phyloP scores from a whole-genome alignment of 2,329 filamentous ascomycete genomes.

The Blastomyces gilchristii region DNA sequence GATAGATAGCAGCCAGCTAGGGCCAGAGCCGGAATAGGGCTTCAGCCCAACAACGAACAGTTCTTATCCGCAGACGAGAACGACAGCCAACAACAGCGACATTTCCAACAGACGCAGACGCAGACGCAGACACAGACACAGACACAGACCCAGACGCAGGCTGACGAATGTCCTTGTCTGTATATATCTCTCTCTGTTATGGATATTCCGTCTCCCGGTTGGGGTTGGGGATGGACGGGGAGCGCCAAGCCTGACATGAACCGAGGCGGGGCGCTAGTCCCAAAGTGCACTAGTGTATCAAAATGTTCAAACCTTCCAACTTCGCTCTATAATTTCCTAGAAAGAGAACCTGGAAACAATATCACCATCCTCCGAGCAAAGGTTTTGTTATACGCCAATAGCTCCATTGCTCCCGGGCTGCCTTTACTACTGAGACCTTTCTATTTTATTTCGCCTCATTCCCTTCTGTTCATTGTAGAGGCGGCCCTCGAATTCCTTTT shows the following conservation, averaged over 20 bases:
- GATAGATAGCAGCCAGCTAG: background rate
- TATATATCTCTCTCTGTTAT: background rate
- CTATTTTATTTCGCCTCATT: background rate
- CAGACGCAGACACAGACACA: background rate
- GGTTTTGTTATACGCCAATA: background rate
- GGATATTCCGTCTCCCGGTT: background rate
- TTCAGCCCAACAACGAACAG: background rate
- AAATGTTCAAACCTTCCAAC: conserved; percentile 3
- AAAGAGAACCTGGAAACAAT: background rate
- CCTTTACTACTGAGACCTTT: background rate
- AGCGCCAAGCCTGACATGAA: background rate
- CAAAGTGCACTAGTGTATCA: background rate
- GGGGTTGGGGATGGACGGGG: too few relatives aligned
- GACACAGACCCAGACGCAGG: background rate
- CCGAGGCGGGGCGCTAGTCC: background rate
- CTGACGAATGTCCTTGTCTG: background rate
- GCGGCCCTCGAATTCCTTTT: conserved; percentile 13
- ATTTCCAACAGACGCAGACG: background rate
- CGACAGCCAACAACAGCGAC: background rate
- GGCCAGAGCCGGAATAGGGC: background rate
- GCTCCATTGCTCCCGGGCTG: background rate
- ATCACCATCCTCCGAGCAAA: background rate
- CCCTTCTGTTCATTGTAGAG: background rate
- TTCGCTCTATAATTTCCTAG: background rate
- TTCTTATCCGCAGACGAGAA: background rate